These are phyloP conservation scores for Lactuca saligna DNA, from an alignment of 129 eudicot species.

Conservation along the genomic window DNA sequence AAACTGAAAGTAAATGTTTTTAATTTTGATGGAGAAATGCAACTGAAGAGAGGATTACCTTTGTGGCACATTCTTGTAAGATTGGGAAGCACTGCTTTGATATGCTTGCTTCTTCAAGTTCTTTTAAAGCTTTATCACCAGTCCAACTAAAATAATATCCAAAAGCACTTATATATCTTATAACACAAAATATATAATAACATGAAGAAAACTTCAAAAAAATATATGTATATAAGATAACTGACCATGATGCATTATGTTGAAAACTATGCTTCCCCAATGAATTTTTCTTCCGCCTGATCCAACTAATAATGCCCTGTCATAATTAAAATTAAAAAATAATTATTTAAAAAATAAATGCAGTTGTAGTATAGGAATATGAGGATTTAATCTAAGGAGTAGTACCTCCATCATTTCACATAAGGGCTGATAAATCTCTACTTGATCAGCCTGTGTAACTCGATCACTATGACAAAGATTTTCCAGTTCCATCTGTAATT, in stretches of 20 bases:
- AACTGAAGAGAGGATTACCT: conserved; percentile 40
- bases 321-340: conserved; percentile 22
- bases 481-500: conserved; percentile 63
- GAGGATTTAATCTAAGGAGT: neutral
- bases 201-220: conserved; percentile 6
- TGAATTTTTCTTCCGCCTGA: conserved; percentile 48
- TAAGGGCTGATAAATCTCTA: conserved; percentile 66
- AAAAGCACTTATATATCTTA: neutral
- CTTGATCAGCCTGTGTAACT: conserved; percentile 22
- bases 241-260: conserved; percentile 69
- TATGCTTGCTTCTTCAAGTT: conserved; percentile 87
- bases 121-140: conserved; percentile 77
- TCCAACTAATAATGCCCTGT: conserved; percentile 78
- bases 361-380: neutral
- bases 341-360: conserved; percentile 5
- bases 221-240: conserved; percentile 7
- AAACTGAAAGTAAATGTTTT: conserved; percentile 1
- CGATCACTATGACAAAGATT: conserved; percentile 45
- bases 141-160: conserved; percentile 61
- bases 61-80: conserved; percentile 76
- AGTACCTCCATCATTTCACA: conserved; percentile 75
- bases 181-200: conserved; percentile 5
- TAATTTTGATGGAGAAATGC: neutral
- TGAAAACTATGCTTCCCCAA: conserved; percentile 78
- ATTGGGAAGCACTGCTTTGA: conserved; percentile 71